These are phyloP conservation scores for Mortierella sp. DNA, from an alignment of 371 early-diverging fungal genomes.

Conservation along the genomic window DNA sequence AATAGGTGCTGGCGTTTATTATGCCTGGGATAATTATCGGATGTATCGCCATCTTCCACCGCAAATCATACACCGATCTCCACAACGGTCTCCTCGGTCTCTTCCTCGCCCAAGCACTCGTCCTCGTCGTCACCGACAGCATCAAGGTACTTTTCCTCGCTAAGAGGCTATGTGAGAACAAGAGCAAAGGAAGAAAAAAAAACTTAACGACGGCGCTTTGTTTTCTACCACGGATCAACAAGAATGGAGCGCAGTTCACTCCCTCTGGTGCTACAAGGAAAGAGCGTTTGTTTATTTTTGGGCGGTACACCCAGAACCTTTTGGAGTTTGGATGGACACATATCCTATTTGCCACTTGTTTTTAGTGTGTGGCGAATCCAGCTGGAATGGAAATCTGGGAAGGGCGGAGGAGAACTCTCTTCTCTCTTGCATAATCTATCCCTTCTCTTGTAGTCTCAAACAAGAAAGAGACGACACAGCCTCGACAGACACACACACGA, in stretches of 20 bases:
- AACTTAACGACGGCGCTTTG: background rate
- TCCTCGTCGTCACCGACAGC: slow-evolving; percentile 77
- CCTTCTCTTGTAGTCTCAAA: background rate
- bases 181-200: background rate
- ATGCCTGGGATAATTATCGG: slow-evolving; percentile 70
- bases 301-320: background rate
- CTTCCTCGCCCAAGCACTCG: slow-evolving; percentile 72
- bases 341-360: background rate
- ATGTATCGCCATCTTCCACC: slow-evolving; percentile 59
- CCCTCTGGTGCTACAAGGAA: background rate
- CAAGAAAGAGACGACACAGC: background rate
- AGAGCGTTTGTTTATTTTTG: background rate
- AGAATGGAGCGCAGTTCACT: background rate
- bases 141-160: slow-evolving; percentile 68
- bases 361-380: background rate
- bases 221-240: background rate
- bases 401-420: background rate
- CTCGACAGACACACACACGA: background rate
- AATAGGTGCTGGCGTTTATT: slow-evolving; percentile 60
- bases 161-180: background rate
- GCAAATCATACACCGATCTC: slow-evolving; percentile 71
- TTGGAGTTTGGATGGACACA: background rate
- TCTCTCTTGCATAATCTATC: slow-evolving; percentile 3
- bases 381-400: slow-evolving; percentile 8
- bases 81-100: slow-evolving; percentile 64